A percentile compares a stretch with the other conserved stretches of the same genome.
These are phyloP conservation scores for Cladosporium sp. DNA, from an alignment of 2,329 filamentous ascomycete genomes.

Conservation along the genomic window DNA sequence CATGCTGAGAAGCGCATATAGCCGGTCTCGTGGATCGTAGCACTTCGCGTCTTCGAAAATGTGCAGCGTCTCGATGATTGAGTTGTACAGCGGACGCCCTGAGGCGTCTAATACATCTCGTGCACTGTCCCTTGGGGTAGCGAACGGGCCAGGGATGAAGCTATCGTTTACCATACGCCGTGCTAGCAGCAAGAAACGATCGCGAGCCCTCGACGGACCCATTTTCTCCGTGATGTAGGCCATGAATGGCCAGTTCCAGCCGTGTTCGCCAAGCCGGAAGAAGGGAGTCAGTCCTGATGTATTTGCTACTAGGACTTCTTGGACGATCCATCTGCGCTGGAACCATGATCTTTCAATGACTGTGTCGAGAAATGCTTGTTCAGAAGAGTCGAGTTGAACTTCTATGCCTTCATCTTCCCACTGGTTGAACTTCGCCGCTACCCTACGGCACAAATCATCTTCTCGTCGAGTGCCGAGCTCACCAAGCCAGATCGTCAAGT, in stretches of 20 bases:
- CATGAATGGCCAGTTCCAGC: constrained; percentile 5
- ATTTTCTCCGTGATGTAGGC: neutral
- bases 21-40: constrained; percentile 2
- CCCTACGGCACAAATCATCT: neutral
- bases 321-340: constrained; percentile 1
- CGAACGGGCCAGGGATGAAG: neutral
- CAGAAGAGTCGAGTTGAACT: neutral
- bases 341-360: neutral
- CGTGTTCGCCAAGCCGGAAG: neutral
- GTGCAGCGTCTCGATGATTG: neutral
- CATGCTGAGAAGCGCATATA: constrained; percentile 4
- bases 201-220: neutral
- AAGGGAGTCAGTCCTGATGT: neutral
- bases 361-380: neutral
- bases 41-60: neutral
- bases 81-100: constrained; percentile 1
- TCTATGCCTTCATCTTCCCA: neutral
- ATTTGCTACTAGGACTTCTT: constrained; percentile 3
- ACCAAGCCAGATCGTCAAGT: constrained; percentile 3
- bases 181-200: neutral
- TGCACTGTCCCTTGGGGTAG: neutral
- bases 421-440: neutral
- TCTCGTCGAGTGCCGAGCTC: neutral
- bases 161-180: neutral
- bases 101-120: neutral